A percentile compares a stretch with the other conserved stretches of the same genome.
Evolutionary conservation across 352 stramenopile genomes (phyloP).

Genomic region (Lagenidium sp.): DNA sequence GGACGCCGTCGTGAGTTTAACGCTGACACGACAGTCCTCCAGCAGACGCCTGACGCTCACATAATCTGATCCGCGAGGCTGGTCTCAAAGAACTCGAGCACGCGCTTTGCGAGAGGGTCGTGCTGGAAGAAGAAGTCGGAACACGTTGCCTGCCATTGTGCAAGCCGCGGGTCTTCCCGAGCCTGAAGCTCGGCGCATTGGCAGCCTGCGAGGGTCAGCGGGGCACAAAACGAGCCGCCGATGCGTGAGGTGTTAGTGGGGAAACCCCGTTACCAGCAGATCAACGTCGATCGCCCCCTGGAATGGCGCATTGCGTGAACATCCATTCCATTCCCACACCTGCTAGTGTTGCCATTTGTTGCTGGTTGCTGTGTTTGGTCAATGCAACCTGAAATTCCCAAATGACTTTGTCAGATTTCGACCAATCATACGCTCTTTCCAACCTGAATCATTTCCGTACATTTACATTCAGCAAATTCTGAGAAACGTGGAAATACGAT

Average conservation of each 20-base stretch:
- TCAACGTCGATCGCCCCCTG: neutral
- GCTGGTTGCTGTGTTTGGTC: neutral
- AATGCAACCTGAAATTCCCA: too few relatives aligned
- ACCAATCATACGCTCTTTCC: too few relatives aligned
- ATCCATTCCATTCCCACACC: neutral
- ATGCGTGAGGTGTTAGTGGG: too few relatives aligned
- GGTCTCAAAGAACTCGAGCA: constrained; percentile 61
- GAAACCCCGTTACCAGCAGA: neutral
- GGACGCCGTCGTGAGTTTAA: too few relatives aligned
- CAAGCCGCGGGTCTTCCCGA: constrained; percentile 17
- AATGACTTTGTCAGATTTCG: too few relatives aligned
- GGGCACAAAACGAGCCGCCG: neutral
- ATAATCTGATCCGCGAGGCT: constrained; percentile 55
- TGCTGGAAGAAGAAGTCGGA: constrained; percentile 53
- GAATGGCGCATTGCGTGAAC: neutral
- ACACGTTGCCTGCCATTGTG: constrained; percentile 51
- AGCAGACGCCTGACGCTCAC: too few relatives aligned
- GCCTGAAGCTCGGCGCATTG: constrained; percentile 20
- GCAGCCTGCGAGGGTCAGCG: constrained; percentile 10
- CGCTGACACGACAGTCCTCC: too few relatives aligned
- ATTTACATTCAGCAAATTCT: too few relatives aligned
- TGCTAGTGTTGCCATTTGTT: neutral
- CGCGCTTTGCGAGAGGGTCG: constrained; percentile 42
- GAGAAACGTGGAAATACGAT: too few relatives aligned
- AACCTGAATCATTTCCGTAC: too few relatives aligned